Conservation (phyloP, 176 grass and related monocot genomes). For the Cenchrus fungigraminus region DNA sequence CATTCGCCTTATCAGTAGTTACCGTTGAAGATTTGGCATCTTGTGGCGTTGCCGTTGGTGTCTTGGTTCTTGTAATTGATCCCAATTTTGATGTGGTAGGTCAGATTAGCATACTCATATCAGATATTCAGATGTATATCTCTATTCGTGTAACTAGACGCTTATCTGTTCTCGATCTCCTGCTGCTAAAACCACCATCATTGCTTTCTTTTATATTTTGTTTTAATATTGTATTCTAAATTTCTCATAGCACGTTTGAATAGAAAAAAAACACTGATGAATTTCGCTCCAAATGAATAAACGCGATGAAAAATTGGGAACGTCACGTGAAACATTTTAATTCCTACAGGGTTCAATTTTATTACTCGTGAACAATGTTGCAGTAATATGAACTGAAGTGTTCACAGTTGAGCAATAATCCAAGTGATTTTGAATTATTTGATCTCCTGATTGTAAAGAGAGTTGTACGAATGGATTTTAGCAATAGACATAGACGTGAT, state of each 20-base stretch:
- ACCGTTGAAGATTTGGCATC: background rate
- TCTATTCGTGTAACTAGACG: slow-evolving; percentile 23
- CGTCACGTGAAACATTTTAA: too few relatives aligned
- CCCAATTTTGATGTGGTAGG: slow-evolving; percentile 58
- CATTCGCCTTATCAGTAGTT: slow-evolving; percentile 23
- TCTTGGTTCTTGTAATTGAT: slow-evolving; percentile 44
- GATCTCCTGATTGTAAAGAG: background rate
- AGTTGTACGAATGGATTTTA: background rate
- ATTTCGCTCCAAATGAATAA: background rate
- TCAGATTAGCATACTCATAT: slow-evolving; percentile 39
- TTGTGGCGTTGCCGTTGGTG: background rate
- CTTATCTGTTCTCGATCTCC: background rate
- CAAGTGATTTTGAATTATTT: slow-evolving; percentile 7
- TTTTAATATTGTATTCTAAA: background rate
- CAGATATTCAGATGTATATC: slow-evolving; percentile 48
- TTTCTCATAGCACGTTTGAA: background rate
- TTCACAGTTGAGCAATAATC: background rate
- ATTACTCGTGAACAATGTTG: background rate
- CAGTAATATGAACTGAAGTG: background rate
- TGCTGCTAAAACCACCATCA: slow-evolving; percentile 8
- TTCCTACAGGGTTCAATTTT: background rate
- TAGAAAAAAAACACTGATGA: background rate
- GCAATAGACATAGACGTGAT: too few relatives aligned
- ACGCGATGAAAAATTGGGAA: too few relatives aligned
- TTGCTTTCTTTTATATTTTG: background rate